Conservation (phyloP, 2,329 filamentous ascomycete genomes). For the Madurella fahalii region DNA sequence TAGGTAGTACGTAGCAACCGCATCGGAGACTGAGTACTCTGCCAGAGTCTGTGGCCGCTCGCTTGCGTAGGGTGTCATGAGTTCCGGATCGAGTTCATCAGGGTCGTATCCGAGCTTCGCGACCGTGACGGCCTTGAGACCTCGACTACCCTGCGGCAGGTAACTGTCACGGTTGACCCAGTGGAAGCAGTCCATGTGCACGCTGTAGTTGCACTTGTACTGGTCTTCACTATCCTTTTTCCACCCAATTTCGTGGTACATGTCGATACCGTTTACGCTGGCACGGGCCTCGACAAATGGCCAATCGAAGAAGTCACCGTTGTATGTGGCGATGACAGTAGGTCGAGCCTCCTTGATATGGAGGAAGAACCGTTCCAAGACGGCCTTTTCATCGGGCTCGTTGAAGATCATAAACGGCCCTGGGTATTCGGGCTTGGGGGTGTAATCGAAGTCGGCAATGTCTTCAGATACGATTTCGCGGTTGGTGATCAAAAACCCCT, state of each 20-base stretch:
- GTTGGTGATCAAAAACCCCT: conserved; percentile 96
- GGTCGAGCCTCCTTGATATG: conserved; percentile 93
- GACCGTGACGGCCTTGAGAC: conserved; percentile 94
- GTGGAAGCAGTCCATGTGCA: conserved; percentile 98
- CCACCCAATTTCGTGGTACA: conserved; percentile 99
- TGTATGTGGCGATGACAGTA: conserved; percentile 99
- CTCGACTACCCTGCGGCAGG: conserved; percentile 92
- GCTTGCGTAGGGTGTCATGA: conserved; percentile 90
- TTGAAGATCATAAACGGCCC: conserved; percentile 98
- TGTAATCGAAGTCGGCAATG: conserved; percentile 97
- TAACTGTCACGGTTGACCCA: conserved; percentile 99
- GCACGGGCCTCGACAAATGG: conserved; percentile 93
- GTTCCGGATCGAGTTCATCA: conserved; percentile 92
- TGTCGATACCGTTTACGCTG: conserved; percentile 92
- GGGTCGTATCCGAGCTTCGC: conserved; percentile 98
- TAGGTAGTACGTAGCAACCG: conserved; percentile 95
- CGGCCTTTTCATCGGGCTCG: conserved; percentile 83
- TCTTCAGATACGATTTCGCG: conserved; percentile 97
- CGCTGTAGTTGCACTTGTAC: conserved; percentile 92
- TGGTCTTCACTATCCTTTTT: conserved; percentile 93
- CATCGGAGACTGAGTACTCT: conserved; percentile 98
- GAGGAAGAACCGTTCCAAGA: conserved; percentile 88
- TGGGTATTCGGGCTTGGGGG: conserved; percentile 91
- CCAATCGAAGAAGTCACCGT: conserved; percentile 99
- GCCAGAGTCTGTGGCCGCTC: conserved; percentile 91